Evolutionary conservation across 2,329 filamentous ascomycete genomes (phyloP).

Genomic region (Xylogone sp.): DNA sequence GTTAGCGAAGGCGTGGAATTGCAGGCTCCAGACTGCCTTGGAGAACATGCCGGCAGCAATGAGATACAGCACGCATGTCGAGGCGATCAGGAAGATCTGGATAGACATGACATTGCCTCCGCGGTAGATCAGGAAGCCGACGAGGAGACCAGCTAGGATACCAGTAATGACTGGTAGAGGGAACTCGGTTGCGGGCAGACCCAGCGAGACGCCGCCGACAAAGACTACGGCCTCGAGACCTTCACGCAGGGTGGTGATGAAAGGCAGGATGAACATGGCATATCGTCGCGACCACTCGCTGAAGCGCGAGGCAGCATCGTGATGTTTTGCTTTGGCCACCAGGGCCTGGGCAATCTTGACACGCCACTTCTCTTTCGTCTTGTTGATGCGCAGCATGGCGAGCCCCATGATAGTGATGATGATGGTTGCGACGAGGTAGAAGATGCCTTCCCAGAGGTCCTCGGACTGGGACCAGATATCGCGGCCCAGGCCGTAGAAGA

Average conservation of each 20-base stretch:
- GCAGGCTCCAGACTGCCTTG: slow-evolving; percentile 67
- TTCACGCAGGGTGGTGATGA: slow-evolving; percentile 77
- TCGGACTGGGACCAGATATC: slow-evolving; percentile 65
- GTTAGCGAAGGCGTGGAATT: slow-evolving; percentile 57
- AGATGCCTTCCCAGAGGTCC: slow-evolving; percentile 74
- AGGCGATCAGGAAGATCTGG: slow-evolving; percentile 72
- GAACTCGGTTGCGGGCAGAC: slow-evolving; percentile 67
- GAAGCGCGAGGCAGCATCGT: slow-evolving; percentile 39
- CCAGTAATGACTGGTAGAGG: slow-evolving; percentile 72
- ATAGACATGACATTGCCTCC: slow-evolving; percentile 58
- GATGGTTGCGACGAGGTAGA: slow-evolving; percentile 66
- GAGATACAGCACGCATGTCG: slow-evolving; percentile 76
- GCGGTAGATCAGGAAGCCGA: slow-evolving; percentile 71
- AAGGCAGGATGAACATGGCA: slow-evolving; percentile 78
- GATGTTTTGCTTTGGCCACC: slow-evolving; percentile 36
- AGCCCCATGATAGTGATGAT: slow-evolving; percentile 80
- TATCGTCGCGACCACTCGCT: slow-evolving; percentile 69
- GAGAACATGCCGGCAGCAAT: slow-evolving; percentile 78
- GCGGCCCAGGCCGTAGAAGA: slow-evolving; percentile 58
- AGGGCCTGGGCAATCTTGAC: slow-evolving; percentile 70
- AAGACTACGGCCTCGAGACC: slow-evolving; percentile 82
- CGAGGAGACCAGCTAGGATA: slow-evolving; percentile 56
- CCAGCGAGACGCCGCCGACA: slow-evolving; percentile 74
- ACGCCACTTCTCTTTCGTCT: slow-evolving; percentile 81
- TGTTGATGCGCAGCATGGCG: slow-evolving; percentile 72